These are phyloP conservation scores for Tilletia indica DNA, from an alignment of 1,284 basidiomycete genomes.

Conservation along the genomic window DNA sequence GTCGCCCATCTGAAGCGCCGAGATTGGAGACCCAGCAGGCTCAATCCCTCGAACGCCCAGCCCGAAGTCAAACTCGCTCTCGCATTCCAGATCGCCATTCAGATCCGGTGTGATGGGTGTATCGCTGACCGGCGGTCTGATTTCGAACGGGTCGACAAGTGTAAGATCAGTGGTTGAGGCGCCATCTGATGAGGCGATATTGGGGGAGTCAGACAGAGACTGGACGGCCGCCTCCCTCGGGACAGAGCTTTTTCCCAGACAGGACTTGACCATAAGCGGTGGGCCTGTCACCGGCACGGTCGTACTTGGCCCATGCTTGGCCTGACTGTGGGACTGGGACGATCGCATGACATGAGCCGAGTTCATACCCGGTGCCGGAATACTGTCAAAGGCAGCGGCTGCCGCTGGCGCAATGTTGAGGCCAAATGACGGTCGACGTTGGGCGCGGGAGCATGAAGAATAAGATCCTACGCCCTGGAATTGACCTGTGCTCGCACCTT, in stretches of 20 bases:
- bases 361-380: not conserved
- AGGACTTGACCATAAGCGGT: too few relatives aligned
- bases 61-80: conserved; percentile 3
- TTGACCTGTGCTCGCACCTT: not conserved
- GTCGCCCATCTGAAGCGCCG: too few relatives aligned
- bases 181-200: too few relatives aligned
- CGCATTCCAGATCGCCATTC: not conserved
- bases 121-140: not conserved
- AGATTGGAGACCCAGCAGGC: too few relatives aligned
- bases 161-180: too few relatives aligned
- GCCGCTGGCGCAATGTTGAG: not conserved
- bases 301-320: too few relatives aligned
- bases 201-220: too few relatives aligned
- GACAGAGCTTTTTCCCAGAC: too few relatives aligned
- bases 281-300: too few relatives aligned
- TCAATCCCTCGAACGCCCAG: not conserved
- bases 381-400: not conserved
- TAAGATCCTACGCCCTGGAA: not conserved
- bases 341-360: not conserved
- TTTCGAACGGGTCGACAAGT: not conserved
- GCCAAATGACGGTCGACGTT: not conserved
- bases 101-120: not conserved
- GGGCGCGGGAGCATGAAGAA: not conserved
- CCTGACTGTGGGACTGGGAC: not conserved
- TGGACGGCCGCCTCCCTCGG: too few relatives aligned